Percentiles rank a stretch among this genome's conserved stretches.
Conservation (phyloP, 108 stramenopile species). For the Conticribra weissflogii region DNA sequence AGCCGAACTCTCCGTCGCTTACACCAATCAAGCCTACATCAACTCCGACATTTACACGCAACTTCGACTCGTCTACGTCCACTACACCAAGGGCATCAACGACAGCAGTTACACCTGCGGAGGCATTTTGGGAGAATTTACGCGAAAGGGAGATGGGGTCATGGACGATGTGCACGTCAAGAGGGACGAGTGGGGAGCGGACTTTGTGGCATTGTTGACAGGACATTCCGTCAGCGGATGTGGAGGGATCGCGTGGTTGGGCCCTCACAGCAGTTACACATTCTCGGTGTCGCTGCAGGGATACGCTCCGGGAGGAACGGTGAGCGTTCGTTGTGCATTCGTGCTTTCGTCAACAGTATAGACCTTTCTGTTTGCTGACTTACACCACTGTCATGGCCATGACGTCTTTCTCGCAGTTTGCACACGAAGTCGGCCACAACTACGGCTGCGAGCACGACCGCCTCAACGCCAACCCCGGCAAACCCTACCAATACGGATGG, state of each 20-base stretch:
- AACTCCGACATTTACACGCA: slow-evolving; percentile 31
- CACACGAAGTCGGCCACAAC: slow-evolving; percentile 33
- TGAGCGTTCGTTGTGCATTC: too few relatives aligned
- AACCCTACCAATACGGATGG: slow-evolving; percentile 37
- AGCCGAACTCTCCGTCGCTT: slow-evolving; percentile 24
- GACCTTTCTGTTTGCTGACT: too few relatives aligned
- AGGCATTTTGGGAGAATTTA: neutral
- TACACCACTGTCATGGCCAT: too few relatives aligned
- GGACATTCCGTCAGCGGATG: slow-evolving; percentile 5
- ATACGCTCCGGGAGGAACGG: slow-evolving; percentile 6
- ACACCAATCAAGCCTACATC: slow-evolving; percentile 36
- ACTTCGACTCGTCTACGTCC: slow-evolving; percentile 29
- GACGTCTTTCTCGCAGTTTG: slow-evolving; percentile 26
- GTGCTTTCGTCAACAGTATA: too few relatives aligned
- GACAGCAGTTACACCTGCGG: slow-evolving; percentile 7
- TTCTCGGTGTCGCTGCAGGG: slow-evolving; percentile 6
- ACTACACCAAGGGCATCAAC: slow-evolving; percentile 11
- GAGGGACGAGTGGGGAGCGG: slow-evolving; percentile 41
- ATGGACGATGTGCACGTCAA: slow-evolving; percentile 41
- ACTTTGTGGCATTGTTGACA: slow-evolving; percentile 41
- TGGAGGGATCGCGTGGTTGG: slow-evolving; percentile 39
- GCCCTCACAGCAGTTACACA: neutral
- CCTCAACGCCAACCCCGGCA: slow-evolving; percentile 11
- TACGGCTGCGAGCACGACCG: slow-evolving; percentile 32
- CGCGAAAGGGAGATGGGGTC: slow-evolving; percentile 21